Base-by-base conservation (phyloP, 768 basidiomycete genomes). In the Chiua virens region DNA sequence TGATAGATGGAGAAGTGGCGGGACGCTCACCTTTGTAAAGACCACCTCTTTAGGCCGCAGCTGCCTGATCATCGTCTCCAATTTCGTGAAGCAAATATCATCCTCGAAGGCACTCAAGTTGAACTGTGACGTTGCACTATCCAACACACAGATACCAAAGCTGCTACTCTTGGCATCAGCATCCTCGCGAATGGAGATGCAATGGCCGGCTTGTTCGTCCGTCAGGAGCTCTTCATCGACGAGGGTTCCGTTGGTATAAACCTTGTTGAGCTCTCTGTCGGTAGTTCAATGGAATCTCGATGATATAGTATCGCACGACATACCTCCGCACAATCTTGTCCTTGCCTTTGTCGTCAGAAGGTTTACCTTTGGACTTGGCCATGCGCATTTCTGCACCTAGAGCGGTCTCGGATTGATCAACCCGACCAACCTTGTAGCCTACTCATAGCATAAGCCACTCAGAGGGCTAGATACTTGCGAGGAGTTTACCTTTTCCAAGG, bases 381-480 rank as follows among this genome's bases (percentile, higher is more conserved):
- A 89, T 69, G 25, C 96, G 87, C 90, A 98, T 96, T 69, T 98
- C 96, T 20, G 92, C 92, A 21, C 96, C 97, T 11, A 99, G 85
- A 0, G 94, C 94, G 0, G 97, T 99, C 73, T 99, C 97, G 1
- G 87, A 84, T 69, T 99, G 97, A 63, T 98, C 96, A 17, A 99
- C 97, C 13, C 91, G 86, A 8, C 97, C 97, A 46, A 99, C 92
- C 70, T 95, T 95, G 72, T 94, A 89, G 0, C 92, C 90, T 88
- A 22, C 9, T 10, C 8, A 3, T 34, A 3, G 8, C 42, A 52
- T 41, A 15, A 59, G 44, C 14, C 17, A 35, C 37, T 2, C 6
- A 8, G 0, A 21, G 17, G 1, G 5, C 28, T 7, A 9, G 25
- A 17, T 18, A 30, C 1, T n/a, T n/a, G 17, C 17, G 10, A 5